Evolutionary conservation across 1,139 yeast species (phyloP).

Genomic region (Geotrichum histeridarum): DNA sequence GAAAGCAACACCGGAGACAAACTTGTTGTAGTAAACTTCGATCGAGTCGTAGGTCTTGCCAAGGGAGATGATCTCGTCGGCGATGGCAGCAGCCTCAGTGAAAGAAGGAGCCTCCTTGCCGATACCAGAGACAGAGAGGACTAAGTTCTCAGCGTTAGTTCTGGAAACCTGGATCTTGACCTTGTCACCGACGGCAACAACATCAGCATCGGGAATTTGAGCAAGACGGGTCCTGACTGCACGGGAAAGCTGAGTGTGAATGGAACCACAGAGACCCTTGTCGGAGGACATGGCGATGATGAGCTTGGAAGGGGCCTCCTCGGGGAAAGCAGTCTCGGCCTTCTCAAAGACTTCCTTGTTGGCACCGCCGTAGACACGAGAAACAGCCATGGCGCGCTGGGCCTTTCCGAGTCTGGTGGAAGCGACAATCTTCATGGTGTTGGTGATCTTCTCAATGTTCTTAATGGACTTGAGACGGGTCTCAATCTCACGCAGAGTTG

Average conservation of each 20-base stretch:
- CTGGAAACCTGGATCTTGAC: conserved; percentile 82
- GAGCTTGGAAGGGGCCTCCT: conserved; percentile 50
- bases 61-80: conserved; percentile 70
- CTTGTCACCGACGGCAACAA: conserved; percentile 92
- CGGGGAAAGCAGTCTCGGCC: conserved; percentile 65
- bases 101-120: conserved; percentile 97
- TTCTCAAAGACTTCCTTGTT: conserved; percentile 74
- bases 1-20: conserved; percentile 80
- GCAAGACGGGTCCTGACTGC: conserved; percentile 67
- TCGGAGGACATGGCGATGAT: conserved; percentile 88
- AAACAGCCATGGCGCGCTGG: conserved; percentile 87
- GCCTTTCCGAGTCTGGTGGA: conserved; percentile 95
- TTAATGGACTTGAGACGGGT: conserved; percentile 95
- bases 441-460: conserved; percentile 98
- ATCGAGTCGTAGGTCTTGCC: conserved; percentile 60
- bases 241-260: conserved; percentile 91
- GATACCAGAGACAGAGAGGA: conserved; percentile 77
- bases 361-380: conserved; percentile 78
- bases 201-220: conserved; percentile 64
- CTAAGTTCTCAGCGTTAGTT: conserved; percentile 65
- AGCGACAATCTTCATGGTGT: conserved; percentile 99
- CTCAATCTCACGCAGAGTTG: conserved; percentile 98
- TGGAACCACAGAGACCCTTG: conserved; percentile 98
- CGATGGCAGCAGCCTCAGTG: conserved; percentile 79
- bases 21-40: conserved; percentile 82